A percentile compares a stretch with the other conserved stretches of the same genome.
Conservation (phyloP, 1,284 basidiomycete species). For the Pascua sp. region DNA sequence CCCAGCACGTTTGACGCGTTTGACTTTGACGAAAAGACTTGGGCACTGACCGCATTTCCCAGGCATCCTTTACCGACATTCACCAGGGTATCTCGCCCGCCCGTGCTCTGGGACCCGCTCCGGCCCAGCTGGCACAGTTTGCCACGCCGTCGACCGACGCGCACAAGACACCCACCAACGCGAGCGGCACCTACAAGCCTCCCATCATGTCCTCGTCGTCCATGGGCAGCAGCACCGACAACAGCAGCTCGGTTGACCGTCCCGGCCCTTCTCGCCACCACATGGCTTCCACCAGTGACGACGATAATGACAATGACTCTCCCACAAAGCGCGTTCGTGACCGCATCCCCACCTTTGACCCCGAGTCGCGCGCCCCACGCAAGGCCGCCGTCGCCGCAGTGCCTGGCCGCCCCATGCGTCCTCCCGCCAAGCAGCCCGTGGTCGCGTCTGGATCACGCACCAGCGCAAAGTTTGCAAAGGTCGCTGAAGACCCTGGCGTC, state of each 20-base stretch:
- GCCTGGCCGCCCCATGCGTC: slow-evolving; percentile 10
- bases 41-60: too few species aligned
- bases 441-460: slow-evolving; percentile 16
- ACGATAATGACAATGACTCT: slow-evolving; percentile 38
- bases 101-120: slow-evolving; percentile 43
- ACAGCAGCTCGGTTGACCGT: slow-evolving; percentile 18
- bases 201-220: slow-evolving; percentile 9
- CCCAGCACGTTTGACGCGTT: neutral
- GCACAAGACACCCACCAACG: slow-evolving; percentile 8
- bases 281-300: slow-evolving; percentile 29
- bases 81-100: slow-evolving; percentile 42
- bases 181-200: slow-evolving; percentile 1
- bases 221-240: slow-evolving; percentile 5
- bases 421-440: slow-evolving; percentile 14
- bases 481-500: slow-evolving; percentile 45
- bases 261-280: neutral
- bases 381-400: neutral
- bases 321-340: slow-evolving; percentile 28
- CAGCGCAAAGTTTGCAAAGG: slow-evolving; percentile 40
- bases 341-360: slow-evolving; percentile 10
- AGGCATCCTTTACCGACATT: slow-evolving; percentile 3
- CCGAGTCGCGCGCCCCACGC: neutral
- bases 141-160: slow-evolving; percentile 21
- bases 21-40: too few species aligned
- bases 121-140: slow-evolving; percentile 29